Base-by-base conservation (phyloP, 169 alveolate genomes). In the Cryptosporidium muris region DNA sequence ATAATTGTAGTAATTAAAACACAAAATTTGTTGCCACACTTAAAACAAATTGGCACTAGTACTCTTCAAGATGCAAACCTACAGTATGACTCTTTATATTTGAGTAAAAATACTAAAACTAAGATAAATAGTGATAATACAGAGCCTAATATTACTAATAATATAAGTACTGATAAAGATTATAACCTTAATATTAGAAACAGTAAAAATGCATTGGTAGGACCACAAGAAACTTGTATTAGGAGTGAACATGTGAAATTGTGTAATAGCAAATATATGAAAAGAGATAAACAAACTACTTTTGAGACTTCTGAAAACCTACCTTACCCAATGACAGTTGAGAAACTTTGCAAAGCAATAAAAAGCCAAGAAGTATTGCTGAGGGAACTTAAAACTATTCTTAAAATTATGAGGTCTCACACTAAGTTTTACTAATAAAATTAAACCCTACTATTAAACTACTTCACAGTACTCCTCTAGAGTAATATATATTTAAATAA, bases 311-410 rank as follows among this genome's bases (percentile, higher is more conserved):
- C 54, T 49, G 38, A 60, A 16, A 1, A 34, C 45, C 11, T 16
- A 16, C 48, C 25, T 2, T 38, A 58, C 25, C 74, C 85, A 43
- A 68, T 58, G 60, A 58, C 85, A 9, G 45, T 74, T 42, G 67
- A 68, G n/a, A 74, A 74, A 54, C 45, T 74, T 14, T 74, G 62
- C 42, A 43, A 58, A 43, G 62, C 60, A 11, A 62, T 74, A 43
- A 74, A 74, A 25, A 45, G 63, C 11, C 85, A 74, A 58, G 85
- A 74, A 45, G 60, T 47, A 11, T 36, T 74, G 4, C 49, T 74
- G 2, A 25, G 9, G 3, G 85, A 74, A 34, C 68, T 74, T 11
- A 74, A 74, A n/a, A 34, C 11, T 7, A 74, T 74, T 8, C 11
- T 74, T 8, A 74, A 43, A 8, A 74, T 68, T 14, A 74, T 74